These are phyloP conservation scores for Lactarius pseudohatsudake DNA, from an alignment of 768 basidiomycete genomes.

Conservation along the genomic window DNA sequence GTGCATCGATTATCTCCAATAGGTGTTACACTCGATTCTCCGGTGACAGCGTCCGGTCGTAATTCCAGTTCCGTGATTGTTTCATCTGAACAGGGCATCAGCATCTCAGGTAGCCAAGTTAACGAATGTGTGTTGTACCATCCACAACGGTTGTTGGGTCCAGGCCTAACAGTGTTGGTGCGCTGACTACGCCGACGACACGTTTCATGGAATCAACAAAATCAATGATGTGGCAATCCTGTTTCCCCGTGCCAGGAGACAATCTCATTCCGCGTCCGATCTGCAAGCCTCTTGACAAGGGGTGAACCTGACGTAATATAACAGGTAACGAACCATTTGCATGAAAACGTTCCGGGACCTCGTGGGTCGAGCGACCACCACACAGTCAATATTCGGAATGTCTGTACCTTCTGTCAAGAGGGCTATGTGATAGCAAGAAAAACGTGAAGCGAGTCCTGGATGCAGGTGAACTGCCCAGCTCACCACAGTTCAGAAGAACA, in stretches of 20 bases:
- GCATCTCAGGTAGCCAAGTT: conserved; percentile 8
- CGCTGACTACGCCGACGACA: conserved; percentile 69
- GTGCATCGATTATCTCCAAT: conserved; percentile 22
- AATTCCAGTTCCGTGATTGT: conserved; percentile 49
- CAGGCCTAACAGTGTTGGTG: conserved; percentile 83
- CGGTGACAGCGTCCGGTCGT: conserved; percentile 35
- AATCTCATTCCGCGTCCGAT: conserved; percentile 91
- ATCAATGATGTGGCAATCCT: conserved; percentile 86
- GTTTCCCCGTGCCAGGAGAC: conserved; percentile 77
- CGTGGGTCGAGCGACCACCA: conserved; percentile 85
- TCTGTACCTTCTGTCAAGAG: conserved; percentile 94
- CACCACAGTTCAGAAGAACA: conserved; percentile 88
- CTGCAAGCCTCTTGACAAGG: conserved; percentile 41
- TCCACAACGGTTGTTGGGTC: conserved; percentile 70
- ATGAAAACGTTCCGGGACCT: conserved; percentile 85
- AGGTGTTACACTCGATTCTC: conserved; percentile 27
- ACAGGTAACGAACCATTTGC: conserved; percentile 71
- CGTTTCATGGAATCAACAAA: conserved; percentile 77
- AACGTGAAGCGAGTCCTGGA: conserved; percentile 5
- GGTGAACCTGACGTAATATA: background rate
- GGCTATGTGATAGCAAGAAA: conserved; percentile 42
- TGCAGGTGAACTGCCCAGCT: conserved; percentile 23
- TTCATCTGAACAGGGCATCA: conserved; percentile 44
- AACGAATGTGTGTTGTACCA: conserved; percentile 40
- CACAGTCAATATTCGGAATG: conserved; percentile 92